Conservation (phyloP, 176 grass and related monocot genomes). For the Raddia distichophylla region DNA sequence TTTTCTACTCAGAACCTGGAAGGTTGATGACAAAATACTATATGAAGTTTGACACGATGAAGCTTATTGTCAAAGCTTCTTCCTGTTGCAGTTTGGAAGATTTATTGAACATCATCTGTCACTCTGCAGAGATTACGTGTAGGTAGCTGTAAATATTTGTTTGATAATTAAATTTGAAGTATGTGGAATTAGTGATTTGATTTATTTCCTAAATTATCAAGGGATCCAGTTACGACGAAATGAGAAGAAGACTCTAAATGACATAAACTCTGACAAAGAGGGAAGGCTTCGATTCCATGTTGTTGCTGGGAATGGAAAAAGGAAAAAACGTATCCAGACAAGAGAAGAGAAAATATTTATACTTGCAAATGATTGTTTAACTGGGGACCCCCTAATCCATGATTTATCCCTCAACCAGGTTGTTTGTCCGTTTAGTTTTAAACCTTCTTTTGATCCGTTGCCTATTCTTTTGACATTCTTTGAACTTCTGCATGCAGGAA, state of each 20-base stretch:
- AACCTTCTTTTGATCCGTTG: conserved; percentile 22
- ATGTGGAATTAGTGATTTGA: conserved; percentile 15
- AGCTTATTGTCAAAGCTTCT: conserved; percentile 89
- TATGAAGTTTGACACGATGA: conserved; percentile 95
- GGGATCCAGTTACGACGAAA: conserved; percentile 98
- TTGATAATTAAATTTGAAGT: conserved; percentile 19
- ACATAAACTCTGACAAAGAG: conserved; percentile 86
- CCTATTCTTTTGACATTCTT: conserved; percentile 22
- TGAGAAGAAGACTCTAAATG: conserved; percentile 89
- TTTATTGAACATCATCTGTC: conserved; percentile 77
- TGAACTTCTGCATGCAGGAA: conserved; percentile 64
- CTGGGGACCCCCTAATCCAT: conserved; percentile 80
- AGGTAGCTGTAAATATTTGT: conserved; percentile 50
- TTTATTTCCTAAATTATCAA: conserved; percentile 49
- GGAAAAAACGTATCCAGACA: conserved; percentile 86
- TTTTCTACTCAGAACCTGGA: conserved; percentile 80
- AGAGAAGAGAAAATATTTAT: conserved; percentile 98
- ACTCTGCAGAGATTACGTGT: conserved; percentile 90
- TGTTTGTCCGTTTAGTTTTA: conserved; percentile 31
- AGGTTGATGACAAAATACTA: conserved; percentile 98
- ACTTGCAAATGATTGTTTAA: conserved; percentile 86
- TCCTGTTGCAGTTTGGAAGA: conserved; percentile 83
- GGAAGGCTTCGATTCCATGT: conserved; percentile 84
- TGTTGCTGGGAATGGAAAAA: conserved; percentile 71
- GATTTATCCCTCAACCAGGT: conserved; percentile 93